A percentile compares a stretch with the other conserved stretches of the same genome.
These are phyloP conservation scores for Coccomyxa sp. DNA, from an alignment of 139 green algal species.

Conservation along the genomic window DNA sequence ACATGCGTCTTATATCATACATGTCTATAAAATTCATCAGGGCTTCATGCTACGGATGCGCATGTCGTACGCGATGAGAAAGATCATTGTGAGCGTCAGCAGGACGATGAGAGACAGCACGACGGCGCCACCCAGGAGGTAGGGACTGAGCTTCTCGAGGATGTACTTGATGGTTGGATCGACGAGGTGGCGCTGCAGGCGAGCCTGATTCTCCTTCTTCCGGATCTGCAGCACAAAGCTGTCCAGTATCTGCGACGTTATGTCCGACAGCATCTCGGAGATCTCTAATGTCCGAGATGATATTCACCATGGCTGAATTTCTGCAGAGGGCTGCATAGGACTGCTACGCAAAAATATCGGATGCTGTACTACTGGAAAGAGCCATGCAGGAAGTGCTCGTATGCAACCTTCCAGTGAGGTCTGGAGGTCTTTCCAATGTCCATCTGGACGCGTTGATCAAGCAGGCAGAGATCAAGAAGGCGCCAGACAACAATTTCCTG, in stretches of 20 bases:
- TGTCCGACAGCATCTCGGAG: background rate
- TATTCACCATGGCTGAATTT: background rate
- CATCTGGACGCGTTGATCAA: background rate
- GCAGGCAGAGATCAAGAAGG: background rate
- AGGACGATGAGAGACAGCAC: background rate
- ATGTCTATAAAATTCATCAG: slow-evolving; percentile 1
- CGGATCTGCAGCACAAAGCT: background rate
- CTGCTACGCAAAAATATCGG: background rate
- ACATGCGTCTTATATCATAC: background rate
- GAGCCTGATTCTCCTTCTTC: background rate
- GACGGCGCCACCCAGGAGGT: background rate
- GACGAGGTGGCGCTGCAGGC: background rate
- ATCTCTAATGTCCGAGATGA: background rate
- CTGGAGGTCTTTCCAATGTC: background rate
- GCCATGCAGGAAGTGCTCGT: background rate
- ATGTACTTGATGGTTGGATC: background rate
- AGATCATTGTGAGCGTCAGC: background rate
- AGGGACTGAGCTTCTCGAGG: background rate
- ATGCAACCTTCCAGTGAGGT: background rate
- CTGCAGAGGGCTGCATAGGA: background rate
- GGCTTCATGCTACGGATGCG: background rate
- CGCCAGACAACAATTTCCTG: background rate
- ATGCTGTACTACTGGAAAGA: slow-evolving; percentile 1
- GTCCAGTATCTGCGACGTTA: background rate
- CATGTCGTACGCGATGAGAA: background rate